Evolutionary conservation across 257 asterid species (phyloP).

Genomic region (Plectranthus barbatus): DNA sequence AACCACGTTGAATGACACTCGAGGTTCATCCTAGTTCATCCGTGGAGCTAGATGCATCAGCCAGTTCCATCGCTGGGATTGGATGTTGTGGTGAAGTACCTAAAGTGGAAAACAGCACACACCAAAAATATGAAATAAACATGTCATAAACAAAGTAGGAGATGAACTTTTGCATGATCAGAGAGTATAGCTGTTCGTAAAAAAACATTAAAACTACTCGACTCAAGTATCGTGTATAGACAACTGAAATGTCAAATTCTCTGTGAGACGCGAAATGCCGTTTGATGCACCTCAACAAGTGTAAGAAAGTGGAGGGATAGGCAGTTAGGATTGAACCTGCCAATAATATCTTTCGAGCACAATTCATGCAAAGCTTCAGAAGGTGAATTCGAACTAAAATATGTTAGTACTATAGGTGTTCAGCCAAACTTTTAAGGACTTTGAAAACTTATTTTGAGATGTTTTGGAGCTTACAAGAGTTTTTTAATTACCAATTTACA

Average conservation of each 20-base stretch:
- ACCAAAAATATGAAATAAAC: not conserved
- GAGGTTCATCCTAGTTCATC: conserved; percentile 29
- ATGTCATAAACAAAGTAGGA: not conserved
- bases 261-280: not conserved
- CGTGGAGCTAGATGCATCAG: conserved; percentile 12
- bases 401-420: not conserved
- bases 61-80: conserved; percentile 9
- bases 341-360: not conserved
- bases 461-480: not conserved
- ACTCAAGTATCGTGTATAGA: not conserved
- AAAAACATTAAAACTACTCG: not conserved
- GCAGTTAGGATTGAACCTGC: not conserved
- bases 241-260: not conserved
- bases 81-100: conserved; percentile 31
- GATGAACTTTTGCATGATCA: not conserved
- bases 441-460: not conserved
- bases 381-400: not conserved
- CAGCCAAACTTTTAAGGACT: not conserved
- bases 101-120: conserved; percentile 11
- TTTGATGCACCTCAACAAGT: not conserved
- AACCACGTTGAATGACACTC: not conserved
- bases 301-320: not conserved
- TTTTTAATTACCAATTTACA: not conserved
- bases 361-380: not conserved
- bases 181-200: not conserved